Evolutionary conservation across 371 early-diverging fungal species (phyloP).

Genomic region (Nosema muscidifuracis): DNA sequence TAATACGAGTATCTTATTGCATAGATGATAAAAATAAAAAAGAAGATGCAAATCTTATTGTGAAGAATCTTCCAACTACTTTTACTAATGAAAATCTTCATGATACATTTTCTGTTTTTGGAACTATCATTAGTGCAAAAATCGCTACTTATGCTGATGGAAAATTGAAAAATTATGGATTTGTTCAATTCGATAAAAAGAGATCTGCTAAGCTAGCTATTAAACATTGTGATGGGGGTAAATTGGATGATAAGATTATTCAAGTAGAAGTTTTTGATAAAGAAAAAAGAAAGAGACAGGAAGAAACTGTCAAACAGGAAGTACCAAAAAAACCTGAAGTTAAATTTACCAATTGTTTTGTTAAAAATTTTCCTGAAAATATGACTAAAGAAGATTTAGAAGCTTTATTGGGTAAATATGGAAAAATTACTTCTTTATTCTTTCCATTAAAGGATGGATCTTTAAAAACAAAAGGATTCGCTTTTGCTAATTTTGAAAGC

Average conservation of each 20-base stretch:
- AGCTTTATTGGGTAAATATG: constrained; percentile 50
- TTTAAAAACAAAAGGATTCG: constrained; percentile 77
- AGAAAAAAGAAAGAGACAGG: constrained; percentile 26
- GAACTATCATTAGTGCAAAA: constrained; percentile 92
- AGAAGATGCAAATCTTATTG: constrained; percentile 83
- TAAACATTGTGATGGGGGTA: constrained; percentile 42
- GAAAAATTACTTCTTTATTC: constrained; percentile 58
- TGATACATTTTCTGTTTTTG: constrained; percentile 96
- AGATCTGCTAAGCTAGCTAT: constrained; percentile 60
- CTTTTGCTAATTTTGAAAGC: constrained; percentile 94
- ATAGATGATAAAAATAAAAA: constrained; percentile 44
- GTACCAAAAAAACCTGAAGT: neutral
- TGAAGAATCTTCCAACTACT: constrained; percentile 79
- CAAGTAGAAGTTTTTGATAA: constrained; percentile 49
- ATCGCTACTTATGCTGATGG: constrained; percentile 71
- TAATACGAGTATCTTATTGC: constrained; percentile 50
- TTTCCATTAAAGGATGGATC: constrained; percentile 66
- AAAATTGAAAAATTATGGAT: constrained; percentile 62
- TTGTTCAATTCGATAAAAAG: constrained; percentile 57
- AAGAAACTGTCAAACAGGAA: constrained; percentile 26
- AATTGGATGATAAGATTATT: constrained; percentile 52
- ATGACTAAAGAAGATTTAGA: constrained; percentile 46
- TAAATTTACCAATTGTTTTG: constrained; percentile 61
- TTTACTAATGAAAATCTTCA: constrained; percentile 72
- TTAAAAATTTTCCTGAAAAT: constrained; percentile 60